phyloP scores from a whole-genome alignment of 768 basidiomycete genomes.

The Filobasidium wieringae region DNA sequence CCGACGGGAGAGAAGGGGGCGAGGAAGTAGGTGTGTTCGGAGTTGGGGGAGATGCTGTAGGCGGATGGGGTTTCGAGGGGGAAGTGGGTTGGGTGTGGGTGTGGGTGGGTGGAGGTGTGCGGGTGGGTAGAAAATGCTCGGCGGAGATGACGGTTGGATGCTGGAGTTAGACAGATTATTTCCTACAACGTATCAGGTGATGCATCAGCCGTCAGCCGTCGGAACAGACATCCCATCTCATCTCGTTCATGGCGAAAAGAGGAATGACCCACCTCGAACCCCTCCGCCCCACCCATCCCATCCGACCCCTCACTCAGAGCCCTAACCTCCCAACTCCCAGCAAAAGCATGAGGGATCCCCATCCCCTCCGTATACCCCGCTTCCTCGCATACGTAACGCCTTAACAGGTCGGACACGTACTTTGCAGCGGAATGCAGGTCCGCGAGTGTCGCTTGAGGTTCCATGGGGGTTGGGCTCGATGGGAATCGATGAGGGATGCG shows the following conservation, averaged over 20 bases:
- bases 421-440: background rate
- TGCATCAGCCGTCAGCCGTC: background rate
- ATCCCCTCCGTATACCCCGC: background rate
- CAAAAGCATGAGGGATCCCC: slow-evolving; percentile 9
- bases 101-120: background rate
- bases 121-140: background rate
- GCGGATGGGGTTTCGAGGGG: background rate
- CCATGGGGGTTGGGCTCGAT: background rate
- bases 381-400: background rate
- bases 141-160: slow-evolving; percentile 8
- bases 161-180: slow-evolving; percentile 8
- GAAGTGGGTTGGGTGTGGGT: background rate
- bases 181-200: background rate
- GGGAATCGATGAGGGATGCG: background rate
- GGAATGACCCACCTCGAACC: background rate
- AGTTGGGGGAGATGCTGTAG: background rate
- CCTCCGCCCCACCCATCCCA: background rate
- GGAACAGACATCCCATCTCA: too few relatives aligned
- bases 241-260: too few relatives aligned
- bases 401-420: background rate
- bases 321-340: slow-evolving; percentile 4
- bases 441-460: background rate
- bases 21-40: background rate
- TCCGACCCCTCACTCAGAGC: background rate
- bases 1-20: background rate